Evolutionary conservation across 352 stramenopile genomes (phyloP).

Genomic region (Phytophthora hybrid): DNA sequence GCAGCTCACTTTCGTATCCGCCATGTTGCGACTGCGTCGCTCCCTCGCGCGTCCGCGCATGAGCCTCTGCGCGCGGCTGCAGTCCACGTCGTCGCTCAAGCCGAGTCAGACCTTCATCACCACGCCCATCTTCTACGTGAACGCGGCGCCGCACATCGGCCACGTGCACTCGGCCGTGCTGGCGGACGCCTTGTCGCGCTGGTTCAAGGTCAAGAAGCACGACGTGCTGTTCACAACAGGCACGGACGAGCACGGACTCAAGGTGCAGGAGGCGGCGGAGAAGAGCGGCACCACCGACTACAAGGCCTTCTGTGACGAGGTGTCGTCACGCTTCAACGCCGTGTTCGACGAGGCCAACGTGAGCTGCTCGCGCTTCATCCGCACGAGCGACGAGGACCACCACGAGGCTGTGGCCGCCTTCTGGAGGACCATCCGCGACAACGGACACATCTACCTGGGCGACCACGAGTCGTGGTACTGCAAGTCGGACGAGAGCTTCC

Average conservation of each 20-base stretch:
- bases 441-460: slow-evolving; percentile 97
- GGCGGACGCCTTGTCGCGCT: slow-evolving; percentile 86
- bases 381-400: slow-evolving; percentile 96
- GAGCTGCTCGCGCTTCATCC: slow-evolving; percentile 96
- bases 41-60: background rate
- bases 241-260: slow-evolving; percentile 98
- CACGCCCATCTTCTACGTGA: slow-evolving; percentile 99
- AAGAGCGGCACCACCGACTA: slow-evolving; percentile 85
- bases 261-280: slow-evolving; percentile 95
- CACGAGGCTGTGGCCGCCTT: slow-evolving; percentile 91
- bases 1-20: background rate
- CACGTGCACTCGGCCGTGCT: slow-evolving; percentile 98
- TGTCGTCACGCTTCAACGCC: slow-evolving; percentile 91
- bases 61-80: background rate
- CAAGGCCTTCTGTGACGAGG: slow-evolving; percentile 92
- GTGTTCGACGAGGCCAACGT: slow-evolving; percentile 93
- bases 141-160: slow-evolving; percentile 98
- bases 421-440: slow-evolving; percentile 92
- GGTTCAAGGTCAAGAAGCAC: slow-evolving; percentile 64
- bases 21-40: background rate
- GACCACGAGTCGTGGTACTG: slow-evolving; percentile 99
- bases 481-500: slow-evolving; percentile 98
- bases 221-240: slow-evolving; percentile 95
- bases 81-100: background rate
- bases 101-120: slow-evolving; percentile 81